phyloP scores from a whole-genome alignment of 2,329 filamentous ascomycete species.

The Purpureocillium lavendulum region DNA sequence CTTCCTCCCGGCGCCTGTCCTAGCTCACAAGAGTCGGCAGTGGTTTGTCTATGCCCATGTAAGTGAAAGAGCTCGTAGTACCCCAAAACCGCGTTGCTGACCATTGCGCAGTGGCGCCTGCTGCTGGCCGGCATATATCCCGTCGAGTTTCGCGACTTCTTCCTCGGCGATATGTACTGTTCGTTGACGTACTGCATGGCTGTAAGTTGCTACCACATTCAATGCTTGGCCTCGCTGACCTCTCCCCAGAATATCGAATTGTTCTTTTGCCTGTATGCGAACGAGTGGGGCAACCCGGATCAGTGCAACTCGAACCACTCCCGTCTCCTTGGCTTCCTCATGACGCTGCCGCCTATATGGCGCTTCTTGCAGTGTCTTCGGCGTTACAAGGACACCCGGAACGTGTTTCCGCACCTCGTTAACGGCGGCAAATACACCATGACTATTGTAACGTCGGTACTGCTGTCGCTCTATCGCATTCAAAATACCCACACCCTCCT shows the following conservation, averaged over 20 bases:
- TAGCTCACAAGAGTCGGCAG: conserved; percentile 68
- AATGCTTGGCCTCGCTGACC: not conserved
- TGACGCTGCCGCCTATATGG: conserved; percentile 78
- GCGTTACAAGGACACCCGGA: conserved; percentile 78
- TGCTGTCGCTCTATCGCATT: conserved; percentile 77
- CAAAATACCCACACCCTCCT: conserved; percentile 46
- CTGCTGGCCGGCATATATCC: conserved; percentile 80
- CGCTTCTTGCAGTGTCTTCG: conserved; percentile 84
- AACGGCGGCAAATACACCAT: conserved; percentile 89
- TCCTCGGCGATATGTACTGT: conserved; percentile 95
- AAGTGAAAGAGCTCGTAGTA: conserved; percentile 21
- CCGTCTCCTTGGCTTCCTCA: conserved; percentile 76
- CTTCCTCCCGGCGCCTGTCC: conserved; percentile 64
- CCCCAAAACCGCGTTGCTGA: conserved; percentile 4
- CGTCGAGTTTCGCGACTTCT: conserved; percentile 96
- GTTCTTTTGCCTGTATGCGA: conserved; percentile 91
- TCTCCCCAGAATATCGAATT: conserved; percentile 69
- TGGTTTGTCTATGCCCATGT: conserved; percentile 92
- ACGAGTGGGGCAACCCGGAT: conserved; percentile 61
- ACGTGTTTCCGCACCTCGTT: conserved; percentile 83
- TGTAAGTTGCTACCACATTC: conserved; percentile 42
- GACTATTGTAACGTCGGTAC: conserved; percentile 72
- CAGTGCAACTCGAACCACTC: conserved; percentile 84
- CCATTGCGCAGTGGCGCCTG: conserved; percentile 62
- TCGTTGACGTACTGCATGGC: conserved; percentile 86